Evolutionary conservation across 495 filamentous ascomycete species (phyloP).

Genomic region (Penicillium paxilli): DNA sequence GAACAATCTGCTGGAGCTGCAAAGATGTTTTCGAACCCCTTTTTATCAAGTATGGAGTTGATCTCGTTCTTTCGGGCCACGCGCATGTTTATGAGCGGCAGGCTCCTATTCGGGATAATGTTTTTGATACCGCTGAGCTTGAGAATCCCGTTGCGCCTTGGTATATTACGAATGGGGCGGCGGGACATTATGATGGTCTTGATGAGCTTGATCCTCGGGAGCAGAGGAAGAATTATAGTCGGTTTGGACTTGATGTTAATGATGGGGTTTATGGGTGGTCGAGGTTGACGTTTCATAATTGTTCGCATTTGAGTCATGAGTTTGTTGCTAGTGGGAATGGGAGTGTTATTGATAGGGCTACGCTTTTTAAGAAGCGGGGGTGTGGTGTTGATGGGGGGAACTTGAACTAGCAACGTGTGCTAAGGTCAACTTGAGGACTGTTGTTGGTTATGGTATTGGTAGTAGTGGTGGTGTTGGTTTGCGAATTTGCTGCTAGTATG

Average conservation of each 20-base stretch:
- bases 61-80: constrained; percentile 9
- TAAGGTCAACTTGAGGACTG: background rate
- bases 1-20: constrained; percentile 4
- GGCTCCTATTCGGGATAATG: constrained; percentile 2
- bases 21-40: constrained; percentile 11
- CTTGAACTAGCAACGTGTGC: background rate
- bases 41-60: constrained; percentile 4
- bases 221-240: background rate
- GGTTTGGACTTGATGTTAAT: background rate
- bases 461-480: no score
- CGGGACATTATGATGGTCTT: constrained; percentile 11
- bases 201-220: background rate
- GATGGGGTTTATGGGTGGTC: constrained; percentile 12
- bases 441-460: background rate
- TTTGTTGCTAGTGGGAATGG: constrained; percentile 3
- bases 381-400: no score
- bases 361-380: background rate
- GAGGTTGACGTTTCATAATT: constrained; percentile 13
- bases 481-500: no score
- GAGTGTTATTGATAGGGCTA: background rate
- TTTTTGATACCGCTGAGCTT: constrained; percentile 4
- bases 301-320: constrained; percentile 8
- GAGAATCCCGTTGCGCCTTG: constrained; percentile 10
- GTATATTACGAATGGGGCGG: constrained; percentile 12
- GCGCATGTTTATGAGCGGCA: constrained; percentile 12